Evolutionary conservation across 345 rosid genomes (phyloP).

Genomic region (Eutrema heterophyllum): DNA sequence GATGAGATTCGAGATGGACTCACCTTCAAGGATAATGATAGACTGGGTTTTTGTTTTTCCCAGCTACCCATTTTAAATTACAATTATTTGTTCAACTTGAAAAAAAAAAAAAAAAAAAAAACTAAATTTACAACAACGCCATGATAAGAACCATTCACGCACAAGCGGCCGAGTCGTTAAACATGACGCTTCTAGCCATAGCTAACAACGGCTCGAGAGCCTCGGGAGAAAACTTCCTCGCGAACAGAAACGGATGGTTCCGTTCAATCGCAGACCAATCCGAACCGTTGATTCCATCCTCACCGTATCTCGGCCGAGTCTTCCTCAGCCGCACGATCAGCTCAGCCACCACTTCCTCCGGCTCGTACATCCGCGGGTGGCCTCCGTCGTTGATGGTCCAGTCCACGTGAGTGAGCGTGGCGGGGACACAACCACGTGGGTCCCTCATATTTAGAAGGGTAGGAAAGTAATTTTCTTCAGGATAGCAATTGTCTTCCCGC

Average conservation of each 20-base stretch:
- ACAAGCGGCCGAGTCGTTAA: slow-evolving; percentile 40
- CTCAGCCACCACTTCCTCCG: slow-evolving; percentile 48
- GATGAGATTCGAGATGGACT: neutral
- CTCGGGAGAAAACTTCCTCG: slow-evolving; percentile 55
- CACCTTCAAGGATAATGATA: neutral
- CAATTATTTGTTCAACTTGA: neutral
- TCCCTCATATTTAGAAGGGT: slow-evolving; percentile 62
- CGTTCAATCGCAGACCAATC: slow-evolving; percentile 29
- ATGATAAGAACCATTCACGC: neutral
- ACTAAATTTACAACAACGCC: slow-evolving; percentile 37
- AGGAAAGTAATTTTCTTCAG: slow-evolving; percentile 71
- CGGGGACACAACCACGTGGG: slow-evolving; percentile 50
- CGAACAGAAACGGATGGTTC: slow-evolving; percentile 54
- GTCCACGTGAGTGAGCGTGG: slow-evolving; percentile 80
- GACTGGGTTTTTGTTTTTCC: slow-evolving; percentile 36
- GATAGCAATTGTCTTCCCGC: slow-evolving; percentile 54
- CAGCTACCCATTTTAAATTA: slow-evolving; percentile 26
- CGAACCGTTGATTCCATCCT: slow-evolving; percentile 40
- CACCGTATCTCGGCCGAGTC: slow-evolving; percentile 49
- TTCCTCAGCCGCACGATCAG: slow-evolving; percentile 41
- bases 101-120: neutral
- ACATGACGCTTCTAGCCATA: slow-evolving; percentile 45
- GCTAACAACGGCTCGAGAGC: slow-evolving; percentile 39
- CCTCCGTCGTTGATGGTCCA: slow-evolving; percentile 50
- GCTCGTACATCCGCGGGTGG: slow-evolving; percentile 58